Conservation (phyloP, 1,139 yeast genomes). For the Diutina rugosa region DNA sequence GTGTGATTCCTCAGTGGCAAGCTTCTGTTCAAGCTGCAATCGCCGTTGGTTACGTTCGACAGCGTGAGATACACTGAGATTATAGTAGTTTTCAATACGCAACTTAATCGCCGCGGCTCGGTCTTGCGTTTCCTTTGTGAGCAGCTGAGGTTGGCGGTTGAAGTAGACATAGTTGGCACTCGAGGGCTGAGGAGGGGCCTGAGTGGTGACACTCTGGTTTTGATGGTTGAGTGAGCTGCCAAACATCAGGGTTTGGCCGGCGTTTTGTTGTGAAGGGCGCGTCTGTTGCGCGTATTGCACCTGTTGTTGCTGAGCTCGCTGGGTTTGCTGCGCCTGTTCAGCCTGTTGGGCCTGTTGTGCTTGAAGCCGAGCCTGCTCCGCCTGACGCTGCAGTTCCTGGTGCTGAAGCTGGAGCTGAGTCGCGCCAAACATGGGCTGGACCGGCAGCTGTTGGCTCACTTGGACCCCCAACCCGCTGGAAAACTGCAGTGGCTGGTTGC, state of each 20-base stretch:
- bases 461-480: not conserved
- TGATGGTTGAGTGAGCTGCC: not conserved
- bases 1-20: constrained; percentile 47
- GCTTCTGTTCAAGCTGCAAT: constrained; percentile 54
- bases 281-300: not conserved
- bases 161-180: constrained; percentile 49
- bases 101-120: constrained; percentile 63
- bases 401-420: not conserved
- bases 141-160: constrained; percentile 75
- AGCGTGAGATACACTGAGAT: constrained; percentile 67
- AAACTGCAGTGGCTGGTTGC: not conserved
- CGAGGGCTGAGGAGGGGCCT: not conserved
- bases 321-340: not conserved
- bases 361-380: not conserved
- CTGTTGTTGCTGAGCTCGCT: not conserved
- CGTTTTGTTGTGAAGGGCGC: not conserved
- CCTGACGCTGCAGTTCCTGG: not conserved
- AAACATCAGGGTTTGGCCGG: not conserved
- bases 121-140: constrained; percentile 56
- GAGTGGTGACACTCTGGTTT: not conserved
- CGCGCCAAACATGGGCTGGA: not conserved
- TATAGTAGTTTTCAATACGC: constrained; percentile 61
- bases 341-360: not conserved
- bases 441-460: not conserved
- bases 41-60: constrained; percentile 74